phyloP scores from a whole-genome alignment of 192 early-diverging fungal genomes.

The Mortierella hygrophila region DNA sequence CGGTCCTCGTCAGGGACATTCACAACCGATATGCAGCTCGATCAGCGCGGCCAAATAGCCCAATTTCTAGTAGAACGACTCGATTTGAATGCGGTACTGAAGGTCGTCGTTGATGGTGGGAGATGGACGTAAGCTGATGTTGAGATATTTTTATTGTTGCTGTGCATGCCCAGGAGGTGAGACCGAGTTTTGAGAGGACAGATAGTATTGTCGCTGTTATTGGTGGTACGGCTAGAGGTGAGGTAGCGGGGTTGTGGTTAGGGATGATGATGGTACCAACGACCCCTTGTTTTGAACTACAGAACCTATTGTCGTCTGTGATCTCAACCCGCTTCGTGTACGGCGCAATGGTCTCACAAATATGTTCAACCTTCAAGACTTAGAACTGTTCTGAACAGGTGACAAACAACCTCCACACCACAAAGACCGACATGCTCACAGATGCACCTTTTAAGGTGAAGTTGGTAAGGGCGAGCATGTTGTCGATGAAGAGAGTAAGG shows the following conservation, averaged over 20 bases:
- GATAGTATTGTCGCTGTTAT: not conserved
- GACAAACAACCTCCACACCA: not conserved
- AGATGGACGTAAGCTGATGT: not conserved
- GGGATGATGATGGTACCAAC: conserved; percentile 1
- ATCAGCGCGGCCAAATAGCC: not conserved
- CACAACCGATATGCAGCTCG: conserved; percentile 9
- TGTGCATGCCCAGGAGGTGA: not conserved
- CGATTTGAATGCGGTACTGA: not conserved
- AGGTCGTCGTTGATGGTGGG: not conserved
- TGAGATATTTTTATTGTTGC: conserved; percentile 7
- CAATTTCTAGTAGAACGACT: conserved; percentile 7
- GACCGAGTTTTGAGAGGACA: not conserved
- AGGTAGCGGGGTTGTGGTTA: no score
- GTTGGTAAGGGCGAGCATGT: not conserved
- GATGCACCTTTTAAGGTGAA: not conserved
- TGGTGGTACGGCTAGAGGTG: not conserved
- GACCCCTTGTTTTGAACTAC: not conserved
- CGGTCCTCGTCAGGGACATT: conserved; percentile 11
- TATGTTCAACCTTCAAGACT: not conserved
- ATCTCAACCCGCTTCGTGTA: not conserved
- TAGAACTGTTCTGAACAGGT: not conserved
- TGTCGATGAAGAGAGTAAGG: no score
- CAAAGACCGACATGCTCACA: not conserved
- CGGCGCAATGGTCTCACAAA: not conserved
- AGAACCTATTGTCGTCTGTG: not conserved